Base-by-base conservation (phyloP, 169 alveolate species). In the Eimeria necatrix region DNA sequence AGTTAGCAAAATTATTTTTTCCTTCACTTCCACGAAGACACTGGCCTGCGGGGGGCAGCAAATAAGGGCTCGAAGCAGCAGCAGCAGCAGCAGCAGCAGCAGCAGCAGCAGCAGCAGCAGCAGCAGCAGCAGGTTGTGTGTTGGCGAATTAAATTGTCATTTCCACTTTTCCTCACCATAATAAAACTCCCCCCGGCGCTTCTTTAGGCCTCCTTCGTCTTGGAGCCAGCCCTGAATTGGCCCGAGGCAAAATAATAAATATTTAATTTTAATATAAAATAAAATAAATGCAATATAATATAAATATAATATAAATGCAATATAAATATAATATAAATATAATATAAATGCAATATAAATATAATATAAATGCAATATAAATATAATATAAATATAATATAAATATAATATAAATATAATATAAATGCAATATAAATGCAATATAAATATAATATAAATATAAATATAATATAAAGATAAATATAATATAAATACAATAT, bases 151-250 rank as follows among this genome's bases (percentile, higher is more conserved):
- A 16, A 56, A 56, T 56, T 56, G 0, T 16, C 18, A 12, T 56
- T 56, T 56, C 18, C 18, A 12, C 64, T 56, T 12, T 56, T 56
- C 32, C 84, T 10, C 9, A 73, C 84, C 84, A 16, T 18, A 73
- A 10, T 12, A 73, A 73, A 24, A 73, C 32, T 53, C 32, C 22
- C 84, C 84, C 12, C 56, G 20, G 18, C 84, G 83, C 32, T 41
- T 51, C 70, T 86, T 86, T 26, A 86, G 51, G 12, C n/a, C n/a
- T 3, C 93, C 93, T 9, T 68, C 61, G 73, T 86, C 93, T 32
- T 9, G 26, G 4, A 86, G 71, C 93, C 93, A 86, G 0, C 93
- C 93, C 93, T 86, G 84, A 51, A 60, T 4, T 22, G 41, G 41
- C 85, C 68, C 68, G 68, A 56, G 68, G 12, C 68, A 56, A 10